Evolutionary conservation across 176 grass and related monocot genomes (phyloP), one percentile per base, ranked within the genome.

Genomic region (Oryza meridionalis): DNA sequence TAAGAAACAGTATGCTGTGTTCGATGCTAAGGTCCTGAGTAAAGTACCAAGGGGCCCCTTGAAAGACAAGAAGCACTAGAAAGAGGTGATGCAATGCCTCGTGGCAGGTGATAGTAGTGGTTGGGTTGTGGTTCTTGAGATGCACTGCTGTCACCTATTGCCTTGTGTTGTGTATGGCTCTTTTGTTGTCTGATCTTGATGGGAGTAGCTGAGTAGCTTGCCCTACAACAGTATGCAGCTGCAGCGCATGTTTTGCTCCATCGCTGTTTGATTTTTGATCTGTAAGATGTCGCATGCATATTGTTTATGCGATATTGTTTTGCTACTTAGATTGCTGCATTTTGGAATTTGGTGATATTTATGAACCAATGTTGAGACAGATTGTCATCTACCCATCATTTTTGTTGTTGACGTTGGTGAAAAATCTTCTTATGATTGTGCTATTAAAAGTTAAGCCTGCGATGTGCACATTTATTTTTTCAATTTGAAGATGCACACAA

Each of bases 51-150:
- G 94, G 66, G 88, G 89, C 0, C 74, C 88, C 0, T 87, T 77
- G 9, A 99, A 99, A 87, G 91, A 93, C 69, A 99, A 99, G 91
- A 99, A 96, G 86, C 77, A 93, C 66, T 96, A 95, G 83, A 67
- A 21, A 47, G 19, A 76, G 72, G 58, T 55, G 55, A 11, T 78
- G 14, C 6, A 1, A 3, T 45, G 21, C 37, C 71, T 77, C 44
- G 43, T 7, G 2, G 72, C 84, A 77, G 81, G 77, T 37, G 59
- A 88, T 84, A 69, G 47, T 81, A 65, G 74, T 42, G 78, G 47
- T 40, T 81, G 74, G 72, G 61, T 89, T 59, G 51, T 79, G 25
- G 43, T 86, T 82, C 17, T 80, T 45, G 10, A 61, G 75, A 72
- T 50, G 72, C 78, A 83, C 38, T 62, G 24, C 46, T 45, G 61